Evolutionary conservation across 352 stramenopile genomes (phyloP).

Genomic region (Blastocystis sp.): DNA sequence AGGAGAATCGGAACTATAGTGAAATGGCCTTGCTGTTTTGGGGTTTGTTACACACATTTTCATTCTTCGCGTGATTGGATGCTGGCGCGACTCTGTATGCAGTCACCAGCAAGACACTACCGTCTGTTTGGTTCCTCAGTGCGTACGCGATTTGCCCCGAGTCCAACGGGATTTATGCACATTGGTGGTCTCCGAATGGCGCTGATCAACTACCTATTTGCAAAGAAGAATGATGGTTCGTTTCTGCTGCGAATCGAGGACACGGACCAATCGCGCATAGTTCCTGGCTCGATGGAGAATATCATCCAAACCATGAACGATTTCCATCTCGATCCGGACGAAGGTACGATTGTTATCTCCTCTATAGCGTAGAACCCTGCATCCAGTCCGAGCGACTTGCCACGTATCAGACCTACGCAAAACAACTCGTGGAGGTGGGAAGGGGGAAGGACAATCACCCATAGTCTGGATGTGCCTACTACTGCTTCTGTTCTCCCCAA

Average conservation of each 20-base stretch:
- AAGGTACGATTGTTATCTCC: slow-evolving; percentile 74
- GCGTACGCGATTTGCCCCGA: slow-evolving; percentile 82
- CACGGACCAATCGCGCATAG: slow-evolving; percentile 85
- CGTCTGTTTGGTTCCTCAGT: not conserved
- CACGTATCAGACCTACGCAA: slow-evolving; percentile 80
- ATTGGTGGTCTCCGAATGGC: slow-evolving; percentile 84
- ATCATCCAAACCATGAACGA: slow-evolving; percentile 81
- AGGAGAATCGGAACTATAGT: slow-evolving; percentile 42
- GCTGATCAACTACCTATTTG: slow-evolving; percentile 87
- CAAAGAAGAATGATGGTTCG: slow-evolving; percentile 79
- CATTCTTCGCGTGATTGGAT: not conserved
- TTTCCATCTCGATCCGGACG: slow-evolving; percentile 82
- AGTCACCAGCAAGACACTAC: not conserved
- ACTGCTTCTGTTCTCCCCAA: slow-evolving; percentile 84
- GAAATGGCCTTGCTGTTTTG: not conserved
- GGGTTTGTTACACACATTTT: not conserved
- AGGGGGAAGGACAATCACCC: not conserved
- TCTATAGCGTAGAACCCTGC: slow-evolving; percentile 75
- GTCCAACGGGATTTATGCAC: slow-evolving; percentile 84
- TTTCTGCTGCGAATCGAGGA: slow-evolving; percentile 88
- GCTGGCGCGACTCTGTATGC: not conserved
- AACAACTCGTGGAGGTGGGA: slow-evolving; percentile 78
- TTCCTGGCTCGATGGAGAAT: slow-evolving; percentile 80
- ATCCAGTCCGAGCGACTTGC: slow-evolving; percentile 83
- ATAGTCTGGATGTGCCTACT: slow-evolving; percentile 82